phyloP scores from a whole-genome alignment of 768 basidiomycete species.

The Kwoniella newhampshirensis region DNA sequence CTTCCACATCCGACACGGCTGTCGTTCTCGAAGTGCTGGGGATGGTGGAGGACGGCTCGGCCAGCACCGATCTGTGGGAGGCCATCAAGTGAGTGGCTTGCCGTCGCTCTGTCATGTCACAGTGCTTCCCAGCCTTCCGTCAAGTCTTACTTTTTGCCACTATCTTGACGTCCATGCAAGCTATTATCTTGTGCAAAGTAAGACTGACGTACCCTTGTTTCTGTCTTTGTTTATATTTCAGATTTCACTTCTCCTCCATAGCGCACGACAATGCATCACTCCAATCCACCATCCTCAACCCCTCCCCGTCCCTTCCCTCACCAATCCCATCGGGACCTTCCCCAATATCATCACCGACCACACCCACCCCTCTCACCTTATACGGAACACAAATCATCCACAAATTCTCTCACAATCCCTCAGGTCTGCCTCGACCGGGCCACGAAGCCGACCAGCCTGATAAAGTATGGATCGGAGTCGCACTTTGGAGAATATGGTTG shows the following conservation, averaged over 20 bases:
- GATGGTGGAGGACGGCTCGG: conserved; percentile 59
- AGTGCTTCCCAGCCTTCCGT: conserved; percentile 5
- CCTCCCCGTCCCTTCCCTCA: conserved; percentile 54
- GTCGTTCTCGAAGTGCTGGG: conserved; percentile 82
- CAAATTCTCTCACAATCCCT: conserved; percentile 62
- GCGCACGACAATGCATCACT: conserved; percentile 85
- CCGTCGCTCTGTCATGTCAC: too few species aligned
- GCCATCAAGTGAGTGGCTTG: conserved; percentile 65
- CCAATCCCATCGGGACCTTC: conserved; percentile 36
- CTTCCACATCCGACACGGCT: conserved; percentile 66
- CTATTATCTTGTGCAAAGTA: too few species aligned
- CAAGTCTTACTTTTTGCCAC: too few species aligned
- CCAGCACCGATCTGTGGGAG: conserved; percentile 59
- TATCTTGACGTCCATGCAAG: too few species aligned
- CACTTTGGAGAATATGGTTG: conserved; percentile 71
- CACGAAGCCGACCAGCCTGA: conserved; percentile 58
- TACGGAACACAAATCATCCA: conserved; percentile 68
- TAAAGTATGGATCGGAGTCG: conserved; percentile 72
- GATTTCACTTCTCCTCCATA: conserved; percentile 85
- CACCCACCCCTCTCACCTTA: conserved; percentile 60
- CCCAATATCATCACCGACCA: conserved; percentile 37
- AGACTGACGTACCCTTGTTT: too few species aligned
- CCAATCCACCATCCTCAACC: conserved; percentile 56
- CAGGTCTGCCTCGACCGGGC: conserved; percentile 56
- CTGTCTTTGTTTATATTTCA: too few species aligned